Conservation (phyloP, 2,329 filamentous ascomycete species). For the Botryotinia calthae region DNA sequence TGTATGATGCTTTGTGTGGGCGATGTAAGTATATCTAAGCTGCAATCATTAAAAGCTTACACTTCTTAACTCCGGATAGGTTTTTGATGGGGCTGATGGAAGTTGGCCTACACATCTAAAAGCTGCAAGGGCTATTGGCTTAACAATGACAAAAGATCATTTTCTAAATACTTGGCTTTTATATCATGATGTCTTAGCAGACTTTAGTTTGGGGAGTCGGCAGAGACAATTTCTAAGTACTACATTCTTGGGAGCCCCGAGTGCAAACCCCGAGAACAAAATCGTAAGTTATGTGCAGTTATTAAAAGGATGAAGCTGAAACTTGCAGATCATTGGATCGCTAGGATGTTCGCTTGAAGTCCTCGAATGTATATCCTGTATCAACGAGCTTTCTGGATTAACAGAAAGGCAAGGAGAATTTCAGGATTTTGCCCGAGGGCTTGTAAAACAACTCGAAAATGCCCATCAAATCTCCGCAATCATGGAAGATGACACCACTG, state of each 20-base stretch:
- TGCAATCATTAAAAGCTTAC: neutral
- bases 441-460: constrained; percentile 23
- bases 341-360: constrained; percentile 49
- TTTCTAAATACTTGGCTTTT: constrained; percentile 49
- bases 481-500: constrained; percentile 35
- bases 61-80: neutral
- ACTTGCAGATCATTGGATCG: constrained; percentile 44
- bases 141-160: constrained; percentile 32
- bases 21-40: constrained; percentile 39
- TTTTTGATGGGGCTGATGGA: constrained; percentile 48
- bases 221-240: neutral
- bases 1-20: constrained; percentile 53
- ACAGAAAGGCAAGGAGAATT: neutral
- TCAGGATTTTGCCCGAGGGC: constrained; percentile 24
- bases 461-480: constrained; percentile 34
- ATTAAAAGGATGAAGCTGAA: neutral
- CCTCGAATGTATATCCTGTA: constrained; percentile 45
- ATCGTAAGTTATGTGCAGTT: neutral
- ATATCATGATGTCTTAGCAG: constrained; percentile 48
- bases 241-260: neutral
- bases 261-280: constrained; percentile 3
- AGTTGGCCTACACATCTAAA: constrained; percentile 47
- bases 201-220: constrained; percentile 43
- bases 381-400: constrained; percentile 36
- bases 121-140: constrained; percentile 37